Base-by-base conservation (phyloP, 495 filamentous ascomycete species). In the Penicillium diatomitis region DNA sequence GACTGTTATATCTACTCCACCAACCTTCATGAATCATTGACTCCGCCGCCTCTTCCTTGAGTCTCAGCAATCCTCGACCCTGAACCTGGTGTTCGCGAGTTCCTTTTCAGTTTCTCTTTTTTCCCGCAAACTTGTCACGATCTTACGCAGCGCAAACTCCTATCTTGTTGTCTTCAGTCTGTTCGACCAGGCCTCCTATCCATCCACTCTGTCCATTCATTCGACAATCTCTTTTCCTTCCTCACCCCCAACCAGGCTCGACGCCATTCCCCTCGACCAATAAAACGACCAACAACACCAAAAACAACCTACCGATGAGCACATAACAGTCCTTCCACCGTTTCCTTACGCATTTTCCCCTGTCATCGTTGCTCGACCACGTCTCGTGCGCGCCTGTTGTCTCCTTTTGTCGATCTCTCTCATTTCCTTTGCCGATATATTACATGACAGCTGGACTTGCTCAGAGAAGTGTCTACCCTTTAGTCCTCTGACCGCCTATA, bases 391-490 rank as follows among this genome's bases (percentile, higher is more conserved):
- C 52, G 41, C 58, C 61, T 63, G 49, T 57, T 65, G 60, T 56
- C 62, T 61, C 52, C 53, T 51, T 80, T 81, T 52, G 79, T 81
- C 74, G 82, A 62, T 70, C 72, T 74, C 70, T 65, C 76, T 77
- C 74, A 48, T 71, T 45, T 5, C 9, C 76, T 71, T 28, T 27
- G 67, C 68, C 55, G 58, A 58, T 71, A 67, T 55, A 63, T 61
- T 66, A 71, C 74, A 87, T 84, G 84, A 86, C 72, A 73, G 69
- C 78, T 74, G 77, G 76, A 83, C 66, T 68, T 66, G 73, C 36
- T 44, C 29, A 27, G 40, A n/a, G 32, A 80, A 73, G 72, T 33
- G 36, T 8, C 40, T 36, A 32, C 48, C 12, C 4, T 34, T 29
- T 20, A 20, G 32, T 34, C 37, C 29, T 37, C 44, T 37, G 44